phyloP scores from a whole-genome alignment of 345 rosid genomes.

The Hirschfeldia incana region DNA sequence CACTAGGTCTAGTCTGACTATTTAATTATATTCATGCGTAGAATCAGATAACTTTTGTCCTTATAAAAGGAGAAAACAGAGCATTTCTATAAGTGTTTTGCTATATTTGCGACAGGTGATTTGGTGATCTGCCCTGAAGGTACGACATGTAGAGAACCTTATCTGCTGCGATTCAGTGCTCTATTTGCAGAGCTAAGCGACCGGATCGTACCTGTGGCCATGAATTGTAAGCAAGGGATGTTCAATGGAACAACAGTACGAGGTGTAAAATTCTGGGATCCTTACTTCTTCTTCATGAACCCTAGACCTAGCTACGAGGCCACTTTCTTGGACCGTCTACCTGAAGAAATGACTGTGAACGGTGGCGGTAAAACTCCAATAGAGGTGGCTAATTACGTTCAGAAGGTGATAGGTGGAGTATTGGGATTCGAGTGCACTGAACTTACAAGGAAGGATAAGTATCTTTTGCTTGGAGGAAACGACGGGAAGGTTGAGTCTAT shows the following conservation, averaged over 20 bases:
- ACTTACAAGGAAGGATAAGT: slow-evolving; percentile 87
- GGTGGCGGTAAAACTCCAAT: slow-evolving; percentile 84
- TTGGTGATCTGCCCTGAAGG: slow-evolving; percentile 97
- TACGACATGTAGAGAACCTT: slow-evolving; percentile 87
- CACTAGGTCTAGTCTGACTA: not conserved
- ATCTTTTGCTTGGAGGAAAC: slow-evolving; percentile 80
- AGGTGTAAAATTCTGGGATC: slow-evolving; percentile 95
- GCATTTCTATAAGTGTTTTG: not conserved
- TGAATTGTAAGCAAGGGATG: slow-evolving; percentile 82
- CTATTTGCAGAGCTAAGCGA: slow-evolving; percentile 94
- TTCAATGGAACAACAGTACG: slow-evolving; percentile 91
- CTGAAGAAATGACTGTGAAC: slow-evolving; percentile 74
- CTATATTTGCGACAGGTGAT: slow-evolving; percentile 56
- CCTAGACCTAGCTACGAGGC: slow-evolving; percentile 85
- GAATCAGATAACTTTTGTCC: not conserved
- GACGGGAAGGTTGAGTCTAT: slow-evolving; percentile 95
- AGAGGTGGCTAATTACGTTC: slow-evolving; percentile 95
- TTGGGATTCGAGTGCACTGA: slow-evolving; percentile 87
- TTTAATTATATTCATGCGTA: too few species aligned
- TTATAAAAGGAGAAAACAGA: not conserved
- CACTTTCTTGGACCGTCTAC: slow-evolving; percentile 81
- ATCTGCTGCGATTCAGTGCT: slow-evolving; percentile 85
- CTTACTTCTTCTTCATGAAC: slow-evolving; percentile 94
- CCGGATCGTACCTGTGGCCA: slow-evolving; percentile 92
- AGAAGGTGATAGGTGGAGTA: slow-evolving; percentile 68